A percentile compares a stretch with the other conserved stretches of the same genome.
These are phyloP conservation scores for Eucalyptus sp. DNA, from an alignment of 345 rosid species.

Conservation along the genomic window DNA sequence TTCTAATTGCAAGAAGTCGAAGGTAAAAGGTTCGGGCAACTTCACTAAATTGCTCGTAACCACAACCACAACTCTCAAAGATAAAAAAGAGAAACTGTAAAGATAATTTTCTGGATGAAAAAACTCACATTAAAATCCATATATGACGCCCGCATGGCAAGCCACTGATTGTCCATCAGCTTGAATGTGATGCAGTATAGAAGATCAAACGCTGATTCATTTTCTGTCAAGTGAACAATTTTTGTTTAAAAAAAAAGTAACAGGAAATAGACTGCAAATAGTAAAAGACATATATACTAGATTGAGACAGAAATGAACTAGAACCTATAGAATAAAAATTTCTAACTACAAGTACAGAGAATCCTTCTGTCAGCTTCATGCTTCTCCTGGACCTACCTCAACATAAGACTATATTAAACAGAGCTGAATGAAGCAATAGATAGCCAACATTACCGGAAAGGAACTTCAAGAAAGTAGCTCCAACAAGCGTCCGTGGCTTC, in stretches of 20 bases:
- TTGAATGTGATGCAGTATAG: constrained; percentile 96
- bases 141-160: constrained; percentile 86
- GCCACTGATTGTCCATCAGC: constrained; percentile 97
- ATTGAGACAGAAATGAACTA: not conserved
- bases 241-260: not conserved
- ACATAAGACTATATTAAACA: not conserved
- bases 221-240: constrained; percentile 27
- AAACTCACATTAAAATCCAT: constrained; percentile 91
- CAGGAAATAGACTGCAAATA: not conserved
- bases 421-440: not conserved
- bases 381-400: not conserved
- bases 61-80: not conserved
- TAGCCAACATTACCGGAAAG: constrained; percentile 53
- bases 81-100: not conserved
- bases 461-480: constrained; percentile 83
- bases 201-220: constrained; percentile 86
- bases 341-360: not conserved
- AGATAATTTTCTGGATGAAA: not conserved
- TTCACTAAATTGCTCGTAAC: too few relatives aligned
- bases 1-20: not conserved
- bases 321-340: not conserved
- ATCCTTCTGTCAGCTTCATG: not conserved
- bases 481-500: constrained; percentile 72
- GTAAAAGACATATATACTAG: not conserved
- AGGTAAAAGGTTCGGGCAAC: not conserved